A percentile compares a stretch with the other conserved stretches of the same genome.
These are phyloP conservation scores for Colletotrichum falcatum DNA, from an alignment of 2,329 filamentous ascomycete genomes.

Conservation along the genomic window DNA sequence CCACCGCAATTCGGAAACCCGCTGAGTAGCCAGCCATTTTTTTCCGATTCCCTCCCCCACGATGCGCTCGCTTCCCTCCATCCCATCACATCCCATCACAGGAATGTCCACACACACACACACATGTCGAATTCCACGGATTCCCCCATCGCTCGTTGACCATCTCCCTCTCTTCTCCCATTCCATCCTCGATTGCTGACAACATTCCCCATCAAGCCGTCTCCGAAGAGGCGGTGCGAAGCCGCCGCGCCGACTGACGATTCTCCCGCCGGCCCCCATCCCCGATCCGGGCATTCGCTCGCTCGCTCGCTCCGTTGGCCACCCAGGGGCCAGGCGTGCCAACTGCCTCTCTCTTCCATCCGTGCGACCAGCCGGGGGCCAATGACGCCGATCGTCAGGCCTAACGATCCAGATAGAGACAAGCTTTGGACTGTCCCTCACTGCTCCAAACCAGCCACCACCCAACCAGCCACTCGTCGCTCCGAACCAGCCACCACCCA, in stretches of 20 bases:
- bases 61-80: no score
- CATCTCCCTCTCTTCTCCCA: neutral
- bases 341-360: neutral
- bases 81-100: neutral
- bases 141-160: neutral
- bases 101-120: neutral
- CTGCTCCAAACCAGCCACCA: neutral
- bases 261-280: neutral
- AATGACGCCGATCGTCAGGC: neutral
- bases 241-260: neutral
- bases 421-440: no score
- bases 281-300: neutral
- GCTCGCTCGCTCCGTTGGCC: neutral
- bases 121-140: neutral
- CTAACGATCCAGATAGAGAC: neutral
- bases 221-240: neutral
- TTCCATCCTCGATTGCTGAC: no score
- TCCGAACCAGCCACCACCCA: no score
- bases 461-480: no score
- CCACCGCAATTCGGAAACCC: no score
- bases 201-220: neutral
- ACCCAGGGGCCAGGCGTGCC: constrained; percentile 16
- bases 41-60: no score
- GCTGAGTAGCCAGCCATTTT: no score
- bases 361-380: neutral